These are phyloP conservation scores for Chalciporus piperatoides DNA, from an alignment of 1,284 basidiomycete genomes.

Conservation along the genomic window DNA sequence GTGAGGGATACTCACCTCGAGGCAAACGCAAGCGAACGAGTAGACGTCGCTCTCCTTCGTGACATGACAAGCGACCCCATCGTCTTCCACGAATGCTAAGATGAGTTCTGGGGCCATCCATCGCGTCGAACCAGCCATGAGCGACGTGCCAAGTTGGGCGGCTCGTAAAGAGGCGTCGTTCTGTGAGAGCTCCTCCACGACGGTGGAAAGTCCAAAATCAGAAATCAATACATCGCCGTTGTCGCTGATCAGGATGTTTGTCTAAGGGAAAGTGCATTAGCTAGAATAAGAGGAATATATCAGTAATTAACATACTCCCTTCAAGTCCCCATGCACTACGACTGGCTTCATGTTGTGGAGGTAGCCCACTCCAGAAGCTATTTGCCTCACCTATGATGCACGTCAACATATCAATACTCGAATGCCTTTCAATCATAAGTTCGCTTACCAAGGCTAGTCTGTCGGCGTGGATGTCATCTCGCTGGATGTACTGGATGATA, in stretches of 20 bases:
- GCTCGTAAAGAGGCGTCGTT: conserved; percentile 25
- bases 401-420: background rate
- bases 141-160: conserved; percentile 40
- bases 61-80: conserved; percentile 38
- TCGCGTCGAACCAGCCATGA: conserved; percentile 48
- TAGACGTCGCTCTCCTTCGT: conserved; percentile 54
- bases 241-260: conserved; percentile 53
- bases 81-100: conserved; percentile 46
- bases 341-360: conserved; percentile 49
- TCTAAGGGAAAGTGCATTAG: conserved; percentile 31
- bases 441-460: conserved; percentile 44
- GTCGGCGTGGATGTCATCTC: conserved; percentile 36
- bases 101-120: conserved; percentile 55
- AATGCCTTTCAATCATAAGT: background rate
- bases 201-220: conserved; percentile 57
- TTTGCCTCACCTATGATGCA: conserved; percentile 41
- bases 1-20: conserved; percentile 41
- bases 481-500: conserved; percentile 44
- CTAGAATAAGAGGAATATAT: background rate
- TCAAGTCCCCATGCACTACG: conserved; percentile 56
- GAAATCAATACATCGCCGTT: conserved; percentile 49
- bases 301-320: conserved; percentile 39
- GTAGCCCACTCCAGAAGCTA: conserved; percentile 51
- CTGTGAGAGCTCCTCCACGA: conserved; percentile 48
- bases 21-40: conserved; percentile 53